Conservation (phyloP, 805 yeast species). For the Candida succiphila region DNA sequence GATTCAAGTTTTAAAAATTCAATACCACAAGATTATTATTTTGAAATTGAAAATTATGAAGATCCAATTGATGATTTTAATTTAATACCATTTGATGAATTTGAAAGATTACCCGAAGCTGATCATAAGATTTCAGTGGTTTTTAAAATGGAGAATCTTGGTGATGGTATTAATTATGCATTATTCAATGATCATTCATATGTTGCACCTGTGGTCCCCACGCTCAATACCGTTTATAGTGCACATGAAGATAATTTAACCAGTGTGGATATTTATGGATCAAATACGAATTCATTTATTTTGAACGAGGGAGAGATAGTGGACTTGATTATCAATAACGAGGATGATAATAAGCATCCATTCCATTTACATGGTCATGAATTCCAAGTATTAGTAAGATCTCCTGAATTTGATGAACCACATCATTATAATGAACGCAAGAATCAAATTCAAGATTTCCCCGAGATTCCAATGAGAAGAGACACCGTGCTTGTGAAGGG, state of each 20-base stretch:
- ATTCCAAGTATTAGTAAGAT: conserved; percentile 73
- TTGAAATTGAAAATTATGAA: conserved; percentile 15
- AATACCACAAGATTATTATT: conserved; percentile 5
- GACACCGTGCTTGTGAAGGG: conserved; percentile 65
- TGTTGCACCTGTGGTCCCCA: conserved; percentile 61
- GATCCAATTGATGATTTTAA: conserved; percentile 39
- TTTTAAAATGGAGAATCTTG: conserved; percentile 58
- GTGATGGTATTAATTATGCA: conserved; percentile 70
- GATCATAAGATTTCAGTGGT: conserved; percentile 52
- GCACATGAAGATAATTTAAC: conserved; percentile 27
- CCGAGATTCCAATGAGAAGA: conserved; percentile 52
- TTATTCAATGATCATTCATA: conserved; percentile 62
- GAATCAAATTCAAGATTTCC: conserved; percentile 21
- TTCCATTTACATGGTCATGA: conserved; percentile 92
- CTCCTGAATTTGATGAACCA: conserved; percentile 41
- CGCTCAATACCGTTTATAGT: conserved; percentile 52
- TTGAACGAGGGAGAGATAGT: conserved; percentile 53
- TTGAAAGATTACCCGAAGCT: conserved; percentile 41
- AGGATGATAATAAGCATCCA: conserved; percentile 87
- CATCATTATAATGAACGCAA: conserved; percentile 34
- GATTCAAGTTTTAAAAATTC: conserved; percentile 21
- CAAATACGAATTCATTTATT: conserved; percentile 55
- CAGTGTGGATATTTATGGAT: conserved; percentile 60
- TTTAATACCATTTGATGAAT: conserved; percentile 28
- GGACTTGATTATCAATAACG: conserved; percentile 70